Evolutionary conservation across 345 rosid species (phyloP), one percentile per base, ranked within the genome.

Genomic region (Brassica rapa): DNA sequence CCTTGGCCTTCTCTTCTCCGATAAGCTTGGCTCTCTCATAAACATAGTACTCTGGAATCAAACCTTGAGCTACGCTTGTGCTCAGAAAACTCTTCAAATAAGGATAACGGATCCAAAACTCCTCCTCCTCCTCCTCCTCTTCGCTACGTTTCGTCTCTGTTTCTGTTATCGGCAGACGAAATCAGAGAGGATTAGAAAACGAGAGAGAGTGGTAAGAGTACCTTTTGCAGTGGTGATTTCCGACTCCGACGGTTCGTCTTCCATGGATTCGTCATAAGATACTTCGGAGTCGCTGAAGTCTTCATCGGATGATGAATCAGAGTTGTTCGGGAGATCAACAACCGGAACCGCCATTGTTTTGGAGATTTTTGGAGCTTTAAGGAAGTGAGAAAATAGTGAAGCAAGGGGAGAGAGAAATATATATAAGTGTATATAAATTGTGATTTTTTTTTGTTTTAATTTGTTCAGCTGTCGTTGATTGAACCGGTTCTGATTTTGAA

Each of bases 221-320:
- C 78, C 66, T 62, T 21, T 30, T 30, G 11, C 23, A n/a, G 2
- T 30, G 39, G 66, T 62, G 66, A 29, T 62, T n/a, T 30, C 66
- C 21, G 66, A 62, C 37, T 55, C n/a, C 30, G 27, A n/a, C 41
- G 70, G 33, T 74, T 62, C 66, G 72, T 65, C 59, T n/a, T 55
- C 78, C 78, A 75, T 56, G 30, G 78, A 75, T 7, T 74, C 77
- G 65, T 64, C 71, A 1, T 12, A 19, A 6, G 3, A 16, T 7
- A 8, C 3, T 0, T 74, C 78, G 8, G 27, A 23, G 5, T 35
- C 71, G 71, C 15, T 65, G 56, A 3, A 56, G n/a, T 75, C 78
- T 16, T 75, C 72, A 12, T 75, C 72, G 14, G 78, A 56, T 55
- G 78, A 66, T 66, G 78, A 55, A 15, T 57, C 79, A 25, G 60